Evolutionary conservation across 805 yeast species (phyloP).

Genomic region (Pichia eremophila): DNA sequence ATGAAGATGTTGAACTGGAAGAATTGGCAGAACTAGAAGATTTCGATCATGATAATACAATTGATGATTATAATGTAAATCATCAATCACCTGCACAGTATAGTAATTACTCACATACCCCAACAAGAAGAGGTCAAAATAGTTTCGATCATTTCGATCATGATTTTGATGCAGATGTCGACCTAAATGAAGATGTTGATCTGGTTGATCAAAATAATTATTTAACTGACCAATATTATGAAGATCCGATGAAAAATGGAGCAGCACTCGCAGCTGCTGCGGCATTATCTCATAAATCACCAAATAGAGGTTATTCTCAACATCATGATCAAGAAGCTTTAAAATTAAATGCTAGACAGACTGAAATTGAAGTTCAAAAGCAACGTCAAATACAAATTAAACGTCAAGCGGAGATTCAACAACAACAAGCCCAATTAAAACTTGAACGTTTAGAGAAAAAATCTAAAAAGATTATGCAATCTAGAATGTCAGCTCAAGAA

Average conservation of each 20-base stretch:
- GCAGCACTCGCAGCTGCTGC: not conserved
- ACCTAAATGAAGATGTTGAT: not conserved
- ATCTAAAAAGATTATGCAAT: not conserved
- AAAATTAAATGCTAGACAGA: not conserved
- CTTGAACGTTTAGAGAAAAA: not conserved
- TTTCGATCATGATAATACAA: constrained; percentile 20
- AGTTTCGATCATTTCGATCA: not conserved
- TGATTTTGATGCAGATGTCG: not conserved
- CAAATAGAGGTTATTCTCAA: not conserved
- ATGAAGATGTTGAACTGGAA: constrained; percentile 16
- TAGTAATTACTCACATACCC: not conserved
- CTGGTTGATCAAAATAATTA: not conserved
- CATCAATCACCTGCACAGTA: not conserved
- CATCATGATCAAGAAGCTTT: not conserved
- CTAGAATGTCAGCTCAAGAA: not conserved
- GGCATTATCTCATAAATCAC: not conserved
- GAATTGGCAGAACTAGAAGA: constrained; percentile 19
- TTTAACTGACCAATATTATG: not conserved
- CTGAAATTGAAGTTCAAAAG: not conserved
- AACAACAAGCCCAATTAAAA: not conserved
- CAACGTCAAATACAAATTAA: not conserved
- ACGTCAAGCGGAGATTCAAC: not conserved
- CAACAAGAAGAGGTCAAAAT: not conserved
- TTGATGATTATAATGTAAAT: constrained; percentile 14
- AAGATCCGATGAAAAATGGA: not conserved